Conservation (phyloP, 306 rosid species). For the Rubus parviflorus region DNA sequence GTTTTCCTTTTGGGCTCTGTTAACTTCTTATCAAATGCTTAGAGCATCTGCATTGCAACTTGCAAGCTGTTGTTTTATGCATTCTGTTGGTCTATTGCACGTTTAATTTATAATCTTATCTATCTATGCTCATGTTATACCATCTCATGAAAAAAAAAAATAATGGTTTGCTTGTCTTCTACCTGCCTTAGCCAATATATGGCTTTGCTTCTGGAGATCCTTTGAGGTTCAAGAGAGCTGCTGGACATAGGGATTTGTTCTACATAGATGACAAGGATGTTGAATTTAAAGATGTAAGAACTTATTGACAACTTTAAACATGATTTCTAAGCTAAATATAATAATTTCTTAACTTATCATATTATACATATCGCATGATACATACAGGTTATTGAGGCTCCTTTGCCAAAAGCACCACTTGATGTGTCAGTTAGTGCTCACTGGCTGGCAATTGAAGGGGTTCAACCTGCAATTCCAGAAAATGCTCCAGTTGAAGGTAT, state of each 20-base stretch:
- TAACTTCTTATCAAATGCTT: not conserved
- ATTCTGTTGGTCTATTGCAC: not conserved
- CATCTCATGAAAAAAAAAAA: not conserved
- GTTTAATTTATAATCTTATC: conserved; percentile 17
- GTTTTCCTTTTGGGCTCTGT: not conserved
- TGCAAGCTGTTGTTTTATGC: not conserved
- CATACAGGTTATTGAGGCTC: conserved; percentile 66
- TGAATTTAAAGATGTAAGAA: conserved; percentile 83
- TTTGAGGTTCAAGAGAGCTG: conserved; percentile 75
- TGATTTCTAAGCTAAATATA: conserved; percentile 14
- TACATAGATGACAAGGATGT: conserved; percentile 91
- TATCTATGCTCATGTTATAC: not conserved
- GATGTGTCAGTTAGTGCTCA: conserved; percentile 70
- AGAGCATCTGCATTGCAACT: not conserved
- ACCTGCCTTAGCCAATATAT: conserved; percentile 66
- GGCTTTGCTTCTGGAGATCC: conserved; percentile 76
- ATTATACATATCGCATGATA: conserved; percentile 23
- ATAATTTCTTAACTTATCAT: conserved; percentile 19
- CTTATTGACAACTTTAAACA: conserved; percentile 24
- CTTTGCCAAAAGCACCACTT: conserved; percentile 72
- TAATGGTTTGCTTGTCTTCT: not conserved
- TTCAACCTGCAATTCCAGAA: conserved; percentile 87
- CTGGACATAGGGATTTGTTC: conserved; percentile 84
- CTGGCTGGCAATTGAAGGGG: conserved; percentile 97
- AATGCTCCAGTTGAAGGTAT: conserved; percentile 71